Percentiles rank a stretch among this genome's conserved stretches.
phyloP scores from a whole-genome alignment of 2,329 filamentous ascomycete species.

The Boeremia lycopersici region DNA sequence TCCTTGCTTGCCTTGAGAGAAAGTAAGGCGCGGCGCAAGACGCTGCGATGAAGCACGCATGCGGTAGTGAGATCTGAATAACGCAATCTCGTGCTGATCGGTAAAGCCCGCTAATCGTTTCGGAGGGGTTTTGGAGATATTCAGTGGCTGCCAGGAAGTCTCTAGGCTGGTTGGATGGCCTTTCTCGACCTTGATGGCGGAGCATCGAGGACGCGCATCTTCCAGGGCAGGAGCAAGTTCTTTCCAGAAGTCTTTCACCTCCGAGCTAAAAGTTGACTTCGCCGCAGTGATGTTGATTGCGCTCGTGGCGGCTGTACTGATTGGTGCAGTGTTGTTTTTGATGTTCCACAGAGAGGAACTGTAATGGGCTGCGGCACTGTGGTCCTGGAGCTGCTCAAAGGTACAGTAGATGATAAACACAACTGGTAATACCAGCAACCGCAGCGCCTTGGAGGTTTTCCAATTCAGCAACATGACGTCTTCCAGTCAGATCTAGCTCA shows the following conservation, averaged over 20 bases:
- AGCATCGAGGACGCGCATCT: slow-evolving; percentile 23
- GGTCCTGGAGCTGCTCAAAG: not conserved
- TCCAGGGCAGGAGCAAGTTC: slow-evolving; percentile 5
- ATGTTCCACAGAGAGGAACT: not conserved
- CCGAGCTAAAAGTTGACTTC: slow-evolving; percentile 2
- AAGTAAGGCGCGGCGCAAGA: slow-evolving; percentile 42
- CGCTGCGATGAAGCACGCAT: slow-evolving; percentile 28
- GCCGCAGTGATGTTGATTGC: slow-evolving; percentile 1
- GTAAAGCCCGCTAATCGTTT: slow-evolving; percentile 24
- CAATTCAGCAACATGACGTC: not conserved
- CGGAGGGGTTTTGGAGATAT: slow-evolving; percentile 15
- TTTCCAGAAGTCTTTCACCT: not conserved
- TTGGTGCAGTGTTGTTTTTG: not conserved
- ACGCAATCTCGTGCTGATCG: slow-evolving; percentile 23
- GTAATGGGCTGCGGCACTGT: not conserved
- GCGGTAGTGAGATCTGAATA: slow-evolving; percentile 26
- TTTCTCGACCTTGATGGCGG: slow-evolving; percentile 18
- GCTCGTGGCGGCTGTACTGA: not conserved
- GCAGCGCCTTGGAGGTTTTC: slow-evolving; percentile 1
- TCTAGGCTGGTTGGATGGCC: slow-evolving; percentile 6
- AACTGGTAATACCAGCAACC: slow-evolving; percentile 4
- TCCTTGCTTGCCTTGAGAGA: slow-evolving; percentile 51
- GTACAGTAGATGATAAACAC: not conserved
- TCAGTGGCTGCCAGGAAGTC: slow-evolving; percentile 19
- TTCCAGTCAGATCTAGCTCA: not conserved